These are phyloP conservation scores for Poronia punctata DNA, from an alignment of 495 filamentous ascomycete species.

Conservation along the genomic window DNA sequence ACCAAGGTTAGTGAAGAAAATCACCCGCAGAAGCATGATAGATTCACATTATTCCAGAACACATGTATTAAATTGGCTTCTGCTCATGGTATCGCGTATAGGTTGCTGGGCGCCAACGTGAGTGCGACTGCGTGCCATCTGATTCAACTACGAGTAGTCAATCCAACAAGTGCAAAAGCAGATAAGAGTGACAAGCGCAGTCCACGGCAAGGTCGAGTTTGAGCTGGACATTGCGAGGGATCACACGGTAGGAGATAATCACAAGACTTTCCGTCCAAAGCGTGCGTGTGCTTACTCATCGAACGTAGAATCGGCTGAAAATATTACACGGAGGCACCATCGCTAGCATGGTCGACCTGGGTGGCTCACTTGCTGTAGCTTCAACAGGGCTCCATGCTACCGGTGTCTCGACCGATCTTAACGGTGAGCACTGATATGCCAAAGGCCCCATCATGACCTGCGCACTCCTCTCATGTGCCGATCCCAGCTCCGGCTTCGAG, in stretches of 20 bases:
- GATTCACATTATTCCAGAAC: background rate
- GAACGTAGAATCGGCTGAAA: slow-evolving; percentile 69
- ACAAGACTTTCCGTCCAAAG: no score
- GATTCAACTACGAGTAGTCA: background rate
- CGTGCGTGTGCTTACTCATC: background rate
- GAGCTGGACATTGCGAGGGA: slow-evolving; percentile 79
- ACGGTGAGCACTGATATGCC: no score
- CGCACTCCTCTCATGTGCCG: no score
- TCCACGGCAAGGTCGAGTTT: slow-evolving; percentile 76
- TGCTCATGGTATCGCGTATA: slow-evolving; percentile 10
- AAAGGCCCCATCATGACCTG: no score
- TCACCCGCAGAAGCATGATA: background rate
- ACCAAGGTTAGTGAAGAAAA: slow-evolving; percentile 57
- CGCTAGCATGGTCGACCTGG: slow-evolving; percentile 91
- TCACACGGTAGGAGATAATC: slow-evolving; percentile 91
- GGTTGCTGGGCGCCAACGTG: slow-evolving; percentile 39
- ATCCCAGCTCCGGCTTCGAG: no score
- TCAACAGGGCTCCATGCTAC: slow-evolving; percentile 83
- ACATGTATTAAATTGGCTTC: background rate
- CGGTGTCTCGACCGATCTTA: slow-evolving; percentile 88
- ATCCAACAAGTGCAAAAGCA: slow-evolving; percentile 24
- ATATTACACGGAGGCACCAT: slow-evolving; percentile 94
- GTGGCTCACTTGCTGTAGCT: slow-evolving; percentile 87
- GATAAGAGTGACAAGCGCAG: slow-evolving; percentile 70
- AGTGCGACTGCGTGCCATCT: slow-evolving; percentile 1